Conservation (phyloP, 805 yeast species). For the Wickerhamomyces sydowiorum region DNA sequence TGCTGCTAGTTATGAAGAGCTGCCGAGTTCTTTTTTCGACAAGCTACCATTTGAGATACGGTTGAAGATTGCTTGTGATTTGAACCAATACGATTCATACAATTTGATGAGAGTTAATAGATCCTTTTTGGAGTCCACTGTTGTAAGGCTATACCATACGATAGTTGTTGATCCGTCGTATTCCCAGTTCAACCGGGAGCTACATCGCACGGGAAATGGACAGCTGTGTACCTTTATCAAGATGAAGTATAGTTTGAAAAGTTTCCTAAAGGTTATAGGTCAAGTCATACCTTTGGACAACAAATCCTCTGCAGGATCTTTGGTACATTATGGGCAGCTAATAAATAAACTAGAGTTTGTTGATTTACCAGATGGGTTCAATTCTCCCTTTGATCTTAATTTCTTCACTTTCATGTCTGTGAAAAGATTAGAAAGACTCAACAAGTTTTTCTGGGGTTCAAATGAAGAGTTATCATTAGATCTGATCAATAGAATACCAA, state of each 20-base stretch:
- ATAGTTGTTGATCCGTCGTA: constrained; percentile 27
- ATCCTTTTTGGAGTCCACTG: constrained; percentile 25
- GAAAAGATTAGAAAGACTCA: constrained; percentile 23
- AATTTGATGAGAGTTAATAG: constrained; percentile 26
- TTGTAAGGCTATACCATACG: constrained; percentile 29
- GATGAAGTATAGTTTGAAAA: constrained; percentile 33
- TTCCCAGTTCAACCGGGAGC: constrained; percentile 32
- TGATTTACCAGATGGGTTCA: constrained; percentile 36
- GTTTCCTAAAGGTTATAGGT: constrained; percentile 22
- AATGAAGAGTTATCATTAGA: constrained; percentile 27
- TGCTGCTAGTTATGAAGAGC: no score
- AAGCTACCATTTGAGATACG: constrained; percentile 34
- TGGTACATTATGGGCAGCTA: constrained; percentile 7
- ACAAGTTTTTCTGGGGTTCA: constrained; percentile 26
- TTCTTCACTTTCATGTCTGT: constrained; percentile 24
- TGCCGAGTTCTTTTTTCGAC: constrained; percentile 20
- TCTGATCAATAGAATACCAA: constrained; percentile 28
- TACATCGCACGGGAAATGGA: constrained; percentile 23
- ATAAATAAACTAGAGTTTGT: constrained; percentile 28
- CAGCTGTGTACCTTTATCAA: constrained; percentile 27
- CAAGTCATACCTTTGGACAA: constrained; percentile 3
- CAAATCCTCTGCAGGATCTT: background rate
- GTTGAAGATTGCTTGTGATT: constrained; percentile 24
- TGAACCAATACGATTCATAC: constrained; percentile 34
- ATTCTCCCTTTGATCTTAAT: constrained; percentile 27